Percentiles rank a stretch among this genome's conserved stretches.
phyloP scores from a whole-genome alignment of 2,329 filamentous ascomycete genomes.

The Colletotrichum nymphaeae region DNA sequence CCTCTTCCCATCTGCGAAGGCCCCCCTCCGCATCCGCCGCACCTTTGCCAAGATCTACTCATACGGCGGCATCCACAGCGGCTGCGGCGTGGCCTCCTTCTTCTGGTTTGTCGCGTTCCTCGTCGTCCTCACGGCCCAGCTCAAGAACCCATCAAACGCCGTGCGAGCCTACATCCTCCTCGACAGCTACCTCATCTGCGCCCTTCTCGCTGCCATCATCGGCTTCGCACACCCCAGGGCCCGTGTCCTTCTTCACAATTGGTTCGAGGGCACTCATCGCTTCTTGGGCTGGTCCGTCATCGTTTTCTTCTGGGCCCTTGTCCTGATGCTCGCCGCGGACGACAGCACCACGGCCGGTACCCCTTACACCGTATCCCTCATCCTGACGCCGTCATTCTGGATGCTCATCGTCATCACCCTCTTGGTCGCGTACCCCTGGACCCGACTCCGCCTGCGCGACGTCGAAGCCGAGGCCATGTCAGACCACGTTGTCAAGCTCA shows the following conservation, averaged over 20 bases:
- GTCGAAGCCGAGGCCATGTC: slow-evolving; percentile 77
- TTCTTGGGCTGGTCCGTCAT: slow-evolving; percentile 79
- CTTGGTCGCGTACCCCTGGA: slow-evolving; percentile 79
- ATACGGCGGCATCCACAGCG: slow-evolving; percentile 63
- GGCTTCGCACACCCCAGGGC: slow-evolving; percentile 72
- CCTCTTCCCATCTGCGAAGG: slow-evolving; percentile 54
- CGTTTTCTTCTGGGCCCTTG: slow-evolving; percentile 71
- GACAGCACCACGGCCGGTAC: slow-evolving; percentile 49
- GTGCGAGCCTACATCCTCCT: slow-evolving; percentile 46
- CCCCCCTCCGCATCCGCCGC: slow-evolving; percentile 60
- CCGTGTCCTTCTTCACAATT: slow-evolving; percentile 72
- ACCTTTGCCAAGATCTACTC: slow-evolving; percentile 63
- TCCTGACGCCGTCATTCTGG: slow-evolving; percentile 68
- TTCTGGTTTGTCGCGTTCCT: slow-evolving; percentile 61
- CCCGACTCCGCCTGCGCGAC: slow-evolving; percentile 74
- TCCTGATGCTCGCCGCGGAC: slow-evolving; percentile 63
- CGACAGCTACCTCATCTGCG: slow-evolving; percentile 68
- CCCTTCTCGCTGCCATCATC: slow-evolving; percentile 69
- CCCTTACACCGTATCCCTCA: slow-evolving; percentile 50
- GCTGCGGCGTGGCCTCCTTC: slow-evolving; percentile 60
- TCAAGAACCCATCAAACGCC: slow-evolving; percentile 50
- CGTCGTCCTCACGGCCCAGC: slow-evolving; percentile 40
- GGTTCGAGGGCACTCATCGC: slow-evolving; percentile 78
- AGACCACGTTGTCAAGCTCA: slow-evolving; percentile 76
- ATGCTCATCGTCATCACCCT: slow-evolving; percentile 72